Conservation (phyloP, 805 yeast genomes). For the Pichia nanzhaoensis region DNA sequence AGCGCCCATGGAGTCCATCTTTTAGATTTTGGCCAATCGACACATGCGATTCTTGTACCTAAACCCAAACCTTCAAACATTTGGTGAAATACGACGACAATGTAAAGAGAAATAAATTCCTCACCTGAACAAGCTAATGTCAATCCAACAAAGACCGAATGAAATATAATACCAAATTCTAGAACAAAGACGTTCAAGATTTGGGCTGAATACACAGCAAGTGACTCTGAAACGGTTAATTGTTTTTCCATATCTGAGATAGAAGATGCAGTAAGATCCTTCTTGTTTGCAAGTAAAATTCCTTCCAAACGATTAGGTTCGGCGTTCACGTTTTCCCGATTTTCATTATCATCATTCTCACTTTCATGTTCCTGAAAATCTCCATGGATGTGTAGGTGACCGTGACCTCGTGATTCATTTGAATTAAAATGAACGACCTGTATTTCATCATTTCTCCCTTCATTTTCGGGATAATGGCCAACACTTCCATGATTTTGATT, state of each 20-base stretch:
- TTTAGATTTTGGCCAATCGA: conserved; percentile 37
- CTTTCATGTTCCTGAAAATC: too few species aligned
- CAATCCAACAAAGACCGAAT: conserved; percentile 76
- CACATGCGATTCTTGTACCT: conserved; percentile 66
- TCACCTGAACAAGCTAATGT: conserved; percentile 73
- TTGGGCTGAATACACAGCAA: conserved; percentile 44
- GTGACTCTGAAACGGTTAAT: conserved; percentile 4
- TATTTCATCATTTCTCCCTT: background rate
- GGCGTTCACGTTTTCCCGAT: too few species aligned
- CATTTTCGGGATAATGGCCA: too few species aligned
- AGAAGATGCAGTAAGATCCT: background rate
- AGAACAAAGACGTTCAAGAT: conserved; percentile 49
- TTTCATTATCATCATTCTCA: too few species aligned
- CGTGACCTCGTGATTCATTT: background rate
- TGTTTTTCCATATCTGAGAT: conserved; percentile 3
- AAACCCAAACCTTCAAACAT: conserved; percentile 82
- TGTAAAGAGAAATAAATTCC: conserved; percentile 63
- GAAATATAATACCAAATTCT: conserved; percentile 78
- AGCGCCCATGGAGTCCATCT: conserved; percentile 53
- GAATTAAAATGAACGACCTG: background rate
- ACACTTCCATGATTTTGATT: too few species aligned
- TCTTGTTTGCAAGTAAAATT: background rate
- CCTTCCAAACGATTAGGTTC: too few species aligned
- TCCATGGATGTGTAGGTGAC: too few species aligned
- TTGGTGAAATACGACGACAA: conserved; percentile 70